phyloP scores from a whole-genome alignment of 352 stramenopile genomes.

The Globisporangium cylindrosporum region DNA sequence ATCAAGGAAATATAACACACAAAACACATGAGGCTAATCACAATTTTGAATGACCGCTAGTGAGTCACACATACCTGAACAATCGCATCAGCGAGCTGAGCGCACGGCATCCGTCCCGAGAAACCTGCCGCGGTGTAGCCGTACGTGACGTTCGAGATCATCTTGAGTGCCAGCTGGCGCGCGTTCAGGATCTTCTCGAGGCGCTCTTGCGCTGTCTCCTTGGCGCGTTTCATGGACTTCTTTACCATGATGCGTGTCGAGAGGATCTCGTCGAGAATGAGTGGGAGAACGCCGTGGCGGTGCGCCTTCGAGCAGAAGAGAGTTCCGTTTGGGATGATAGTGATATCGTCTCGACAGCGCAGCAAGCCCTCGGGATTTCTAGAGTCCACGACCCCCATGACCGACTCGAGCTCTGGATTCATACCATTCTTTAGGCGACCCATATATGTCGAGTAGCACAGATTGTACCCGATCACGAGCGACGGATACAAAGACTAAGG shows the following conservation, averaged over 20 bases:
- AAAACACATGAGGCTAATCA: background rate
- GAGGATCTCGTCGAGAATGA: conserved; percentile 95
- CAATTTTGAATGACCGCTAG: background rate
- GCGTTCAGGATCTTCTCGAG: conserved; percentile 75
- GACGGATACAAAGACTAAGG: conserved; percentile 97
- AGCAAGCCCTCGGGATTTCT: conserved; percentile 44
- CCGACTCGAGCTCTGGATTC: conserved; percentile 59
- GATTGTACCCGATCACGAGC: conserved; percentile 99
- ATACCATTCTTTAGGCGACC: conserved; percentile 88
- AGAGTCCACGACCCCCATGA: conserved; percentile 56
- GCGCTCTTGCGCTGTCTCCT: conserved; percentile 56
- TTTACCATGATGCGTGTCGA: conserved; percentile 99
- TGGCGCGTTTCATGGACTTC: conserved; percentile 92
- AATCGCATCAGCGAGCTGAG: conserved; percentile 97
- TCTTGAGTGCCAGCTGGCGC: conserved; percentile 95
- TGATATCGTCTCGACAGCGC: conserved; percentile 43
- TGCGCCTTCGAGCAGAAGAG: conserved; percentile 93
- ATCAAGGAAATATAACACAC: background rate
- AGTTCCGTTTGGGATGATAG: conserved; percentile 92
- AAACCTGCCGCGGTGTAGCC: conserved; percentile 98
- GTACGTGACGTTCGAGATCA: conserved; percentile 99
- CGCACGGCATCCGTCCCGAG: conserved; percentile 95
- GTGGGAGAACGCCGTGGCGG: conserved; percentile 93
- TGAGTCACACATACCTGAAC: conserved; percentile 79
- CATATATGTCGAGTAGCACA: conserved; percentile 97